These are phyloP conservation scores for Cryphonectria parasitica DNA, from an alignment of 2,329 filamentous ascomycete genomes.

Conservation along the genomic window DNA sequence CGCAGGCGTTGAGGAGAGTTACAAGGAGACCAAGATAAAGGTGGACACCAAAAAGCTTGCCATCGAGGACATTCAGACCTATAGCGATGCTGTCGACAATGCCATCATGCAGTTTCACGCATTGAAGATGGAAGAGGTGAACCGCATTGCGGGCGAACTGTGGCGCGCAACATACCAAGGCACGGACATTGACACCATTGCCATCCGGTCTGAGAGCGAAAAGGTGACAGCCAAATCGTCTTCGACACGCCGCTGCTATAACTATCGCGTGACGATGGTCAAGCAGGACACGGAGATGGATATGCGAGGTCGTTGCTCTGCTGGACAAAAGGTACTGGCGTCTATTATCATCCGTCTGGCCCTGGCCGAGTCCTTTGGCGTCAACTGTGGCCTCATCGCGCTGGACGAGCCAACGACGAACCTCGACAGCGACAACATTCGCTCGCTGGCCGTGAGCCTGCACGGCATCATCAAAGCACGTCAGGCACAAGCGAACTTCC, in stretches of 20 bases:
- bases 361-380: conserved; percentile 92
- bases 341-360: conserved; percentile 97
- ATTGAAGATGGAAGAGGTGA: conserved; percentile 98
- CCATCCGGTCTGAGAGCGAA: conserved; percentile 92
- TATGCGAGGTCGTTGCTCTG: conserved; percentile 96
- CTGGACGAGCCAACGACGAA: conserved; percentile 98
- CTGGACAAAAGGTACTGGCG: conserved; percentile 94
- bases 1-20: conserved; percentile 77
- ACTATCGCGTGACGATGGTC: conserved; percentile 97
- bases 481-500: conserved; percentile 89
- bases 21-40: conserved; percentile 85
- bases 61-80: conserved; percentile 85
- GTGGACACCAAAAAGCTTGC: conserved; percentile 92
- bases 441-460: conserved; percentile 80
- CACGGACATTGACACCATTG: conserved; percentile 94
- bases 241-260: conserved; percentile 80
- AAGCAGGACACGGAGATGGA: conserved; percentile 98
- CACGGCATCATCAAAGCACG: conserved; percentile 85
- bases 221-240: conserved; percentile 43
- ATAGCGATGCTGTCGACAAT: conserved; percentile 83
- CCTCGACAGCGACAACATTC: conserved; percentile 92
- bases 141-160: conserved; percentile 91
- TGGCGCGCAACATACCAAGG: conserved; percentile 97
- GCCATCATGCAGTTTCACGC: conserved; percentile 97
- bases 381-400: conserved; percentile 94